Percentiles rank a stretch among this genome's conserved stretches.
These are phyloP conservation scores for Hypoxylon sp. DNA, from an alignment of 2,329 filamentous ascomycete species.

Conservation along the genomic window DNA sequence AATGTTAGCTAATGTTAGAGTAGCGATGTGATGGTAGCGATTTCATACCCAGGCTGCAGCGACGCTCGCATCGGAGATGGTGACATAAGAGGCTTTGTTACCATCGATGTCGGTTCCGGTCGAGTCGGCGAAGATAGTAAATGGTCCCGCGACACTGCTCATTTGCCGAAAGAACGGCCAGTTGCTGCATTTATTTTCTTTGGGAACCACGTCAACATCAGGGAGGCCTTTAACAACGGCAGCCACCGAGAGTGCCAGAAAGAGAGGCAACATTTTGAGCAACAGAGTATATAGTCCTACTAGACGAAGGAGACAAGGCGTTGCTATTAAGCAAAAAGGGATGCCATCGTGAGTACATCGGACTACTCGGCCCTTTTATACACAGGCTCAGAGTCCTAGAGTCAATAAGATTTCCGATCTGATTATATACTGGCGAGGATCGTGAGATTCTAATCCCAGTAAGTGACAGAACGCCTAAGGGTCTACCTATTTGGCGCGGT, in stretches of 20 bases:
- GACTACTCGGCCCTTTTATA: conserved; percentile 31
- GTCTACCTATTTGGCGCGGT: not conserved
- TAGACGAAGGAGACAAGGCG: not conserved
- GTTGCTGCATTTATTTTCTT: conserved; percentile 37
- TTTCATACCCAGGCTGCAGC: conserved; percentile 32
- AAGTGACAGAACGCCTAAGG: not conserved
- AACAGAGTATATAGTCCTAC: not conserved
- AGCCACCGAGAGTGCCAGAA: conserved; percentile 22
- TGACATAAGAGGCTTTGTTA: conserved; percentile 29
- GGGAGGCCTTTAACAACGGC: conserved; percentile 26
- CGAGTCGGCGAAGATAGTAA: conserved; percentile 34
- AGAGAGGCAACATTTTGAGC: conserved; percentile 23
- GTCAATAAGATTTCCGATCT: not conserved
- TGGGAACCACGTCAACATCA: conserved; percentile 26
- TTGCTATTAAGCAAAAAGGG: conserved; percentile 1
- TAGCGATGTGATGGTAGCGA: no score
- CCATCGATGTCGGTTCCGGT: conserved; percentile 35
- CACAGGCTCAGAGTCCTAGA: not conserved
- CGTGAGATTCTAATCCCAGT: conserved; percentile 17
- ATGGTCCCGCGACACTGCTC: conserved; percentile 34
- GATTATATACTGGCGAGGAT: conserved; percentile 1
- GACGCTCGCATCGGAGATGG: conserved; percentile 18
- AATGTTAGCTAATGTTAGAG: not conserved
- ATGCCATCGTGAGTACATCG: conserved; percentile 16
- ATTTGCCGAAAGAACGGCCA: conserved; percentile 36